A percentile compares a stretch with the other conserved stretches of the same genome.
These are phyloP conservation scores for Pestalotiopsis sp. DNA, from an alignment of 2,329 filamentous ascomycete species.

Conservation along the genomic window DNA sequence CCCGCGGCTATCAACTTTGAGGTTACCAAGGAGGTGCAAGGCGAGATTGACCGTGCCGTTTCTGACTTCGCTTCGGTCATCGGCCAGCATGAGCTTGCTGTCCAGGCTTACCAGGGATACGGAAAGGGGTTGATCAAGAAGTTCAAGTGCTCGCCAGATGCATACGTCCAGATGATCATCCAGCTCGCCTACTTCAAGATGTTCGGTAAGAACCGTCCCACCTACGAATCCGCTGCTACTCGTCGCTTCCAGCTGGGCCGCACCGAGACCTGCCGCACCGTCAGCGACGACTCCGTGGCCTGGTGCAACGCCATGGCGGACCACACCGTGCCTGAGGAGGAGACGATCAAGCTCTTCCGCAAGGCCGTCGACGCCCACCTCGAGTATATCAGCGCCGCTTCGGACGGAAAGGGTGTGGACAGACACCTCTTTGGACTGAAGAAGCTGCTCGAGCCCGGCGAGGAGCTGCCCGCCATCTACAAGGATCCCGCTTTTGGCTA, in stretches of 20 bases:
- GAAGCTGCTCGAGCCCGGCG: slow-evolving; percentile 79
- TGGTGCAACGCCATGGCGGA: slow-evolving; percentile 91
- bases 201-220: slow-evolving; percentile 96
- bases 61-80: slow-evolving; percentile 83
- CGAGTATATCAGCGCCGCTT: slow-evolving; percentile 88
- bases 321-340: slow-evolving; percentile 61
- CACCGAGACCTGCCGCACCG: slow-evolving; percentile 92
- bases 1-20: slow-evolving; percentile 79
- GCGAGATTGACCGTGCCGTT: slow-evolving; percentile 78
- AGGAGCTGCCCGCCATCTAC: slow-evolving; percentile 82
- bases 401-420: slow-evolving; percentile 92
- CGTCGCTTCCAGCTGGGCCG: slow-evolving; percentile 95
- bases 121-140: slow-evolving; percentile 99
- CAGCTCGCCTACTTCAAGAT: slow-evolving; percentile 98
- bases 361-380: slow-evolving; percentile 81
- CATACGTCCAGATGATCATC: slow-evolving; percentile 98
- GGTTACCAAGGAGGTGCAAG: slow-evolving; percentile 72
- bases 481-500: slow-evolving; percentile 85
- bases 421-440: slow-evolving; percentile 97
- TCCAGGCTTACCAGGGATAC: slow-evolving; percentile 96
- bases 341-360: slow-evolving; percentile 76
- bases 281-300: slow-evolving; percentile 87
- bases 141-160: slow-evolving; percentile 97
- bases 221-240: slow-evolving; percentile 94
- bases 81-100: slow-evolving; percentile 83